Conservation (phyloP, 2,329 filamentous ascomycete genomes). For the Venturia effusa region DNA sequence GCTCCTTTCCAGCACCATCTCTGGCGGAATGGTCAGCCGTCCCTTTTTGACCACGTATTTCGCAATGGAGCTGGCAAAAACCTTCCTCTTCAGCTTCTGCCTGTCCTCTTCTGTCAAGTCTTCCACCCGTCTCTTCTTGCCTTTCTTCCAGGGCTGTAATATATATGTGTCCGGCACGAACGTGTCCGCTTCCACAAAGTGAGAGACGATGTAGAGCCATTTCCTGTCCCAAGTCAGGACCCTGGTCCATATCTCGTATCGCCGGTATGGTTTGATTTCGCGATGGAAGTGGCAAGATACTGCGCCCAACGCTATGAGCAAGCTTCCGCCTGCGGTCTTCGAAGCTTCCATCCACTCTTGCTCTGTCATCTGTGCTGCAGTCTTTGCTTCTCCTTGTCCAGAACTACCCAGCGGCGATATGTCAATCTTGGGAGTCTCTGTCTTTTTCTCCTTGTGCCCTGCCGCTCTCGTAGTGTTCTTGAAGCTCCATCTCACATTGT, state of each 20-base stretch:
- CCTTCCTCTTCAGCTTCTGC: conserved; percentile 28
- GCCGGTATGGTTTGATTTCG: conserved; percentile 34
- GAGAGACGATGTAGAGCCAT: conserved; percentile 39
- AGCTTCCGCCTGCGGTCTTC: conserved; percentile 13
- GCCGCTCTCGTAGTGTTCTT: conserved; percentile 17
- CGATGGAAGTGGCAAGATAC: conserved; percentile 37
- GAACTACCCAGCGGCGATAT: neutral
- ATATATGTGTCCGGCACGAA: conserved; percentile 20
- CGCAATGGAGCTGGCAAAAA: conserved; percentile 39
- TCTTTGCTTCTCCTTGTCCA: neutral
- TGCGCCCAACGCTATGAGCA: conserved; percentile 34
- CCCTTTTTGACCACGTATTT: conserved; percentile 42
- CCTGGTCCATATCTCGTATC: conserved; percentile 38
- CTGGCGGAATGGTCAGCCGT: conserved; percentile 73
- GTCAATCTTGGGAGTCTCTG: conserved; percentile 1
- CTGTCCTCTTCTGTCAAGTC: conserved; percentile 18
- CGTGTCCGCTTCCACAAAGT: conserved; percentile 34
- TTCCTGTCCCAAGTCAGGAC: conserved; percentile 39
- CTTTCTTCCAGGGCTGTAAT: conserved; percentile 35
- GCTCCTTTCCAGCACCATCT: conserved; percentile 59
- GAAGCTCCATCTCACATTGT: conserved; percentile 16
- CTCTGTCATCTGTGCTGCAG: conserved; percentile 10
- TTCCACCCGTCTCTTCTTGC: conserved; percentile 16
- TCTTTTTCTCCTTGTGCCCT: conserved; percentile 4
- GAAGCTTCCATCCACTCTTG: conserved; percentile 6